phyloP scores from a whole-genome alignment of 129 eudicot species.

The Centella asiatica region DNA sequence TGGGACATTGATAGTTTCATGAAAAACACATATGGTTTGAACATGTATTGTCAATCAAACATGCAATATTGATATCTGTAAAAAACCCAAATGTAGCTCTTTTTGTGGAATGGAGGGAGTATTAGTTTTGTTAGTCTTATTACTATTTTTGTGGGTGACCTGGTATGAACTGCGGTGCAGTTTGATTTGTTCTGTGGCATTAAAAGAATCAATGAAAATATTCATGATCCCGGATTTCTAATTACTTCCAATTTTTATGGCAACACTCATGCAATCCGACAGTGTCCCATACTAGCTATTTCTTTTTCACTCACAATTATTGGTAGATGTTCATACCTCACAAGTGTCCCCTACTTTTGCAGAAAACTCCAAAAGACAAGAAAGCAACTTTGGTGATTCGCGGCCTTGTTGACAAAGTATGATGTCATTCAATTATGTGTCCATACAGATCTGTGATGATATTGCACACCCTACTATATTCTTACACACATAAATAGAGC shows the following conservation, averaged over 20 bases:
- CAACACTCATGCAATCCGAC: not conserved
- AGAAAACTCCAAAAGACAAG: slow-evolving; percentile 75
- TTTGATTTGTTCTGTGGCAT: not conserved
- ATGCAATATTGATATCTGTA: no score
- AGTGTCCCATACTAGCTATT: not conserved
- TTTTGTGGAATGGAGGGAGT: no score
- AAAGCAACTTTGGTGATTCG: slow-evolving; percentile 62
- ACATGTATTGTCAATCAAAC: no score
- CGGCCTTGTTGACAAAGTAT: slow-evolving; percentile 73
- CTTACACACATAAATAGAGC: no score
- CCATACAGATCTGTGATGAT: no score
- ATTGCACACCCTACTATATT: no score
- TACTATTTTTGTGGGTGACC: not conserved
- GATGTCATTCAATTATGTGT: not conserved
- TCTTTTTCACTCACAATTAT: not conserved
- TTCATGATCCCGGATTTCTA: not conserved
- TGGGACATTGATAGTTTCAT: no score
- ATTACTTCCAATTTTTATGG: not conserved
- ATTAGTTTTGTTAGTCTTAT: no score
- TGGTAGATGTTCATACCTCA: not conserved
- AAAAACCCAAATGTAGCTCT: no score
- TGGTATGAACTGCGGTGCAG: not conserved
- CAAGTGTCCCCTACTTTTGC: slow-evolving; percentile 9
- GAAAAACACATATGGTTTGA: no score
- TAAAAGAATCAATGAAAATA: no score